A percentile compares a stretch with the other conserved stretches of the same genome.
Evolutionary conservation across 176 grass and related monocot species (phyloP).

Genomic region (Triticum urartu): DNA sequence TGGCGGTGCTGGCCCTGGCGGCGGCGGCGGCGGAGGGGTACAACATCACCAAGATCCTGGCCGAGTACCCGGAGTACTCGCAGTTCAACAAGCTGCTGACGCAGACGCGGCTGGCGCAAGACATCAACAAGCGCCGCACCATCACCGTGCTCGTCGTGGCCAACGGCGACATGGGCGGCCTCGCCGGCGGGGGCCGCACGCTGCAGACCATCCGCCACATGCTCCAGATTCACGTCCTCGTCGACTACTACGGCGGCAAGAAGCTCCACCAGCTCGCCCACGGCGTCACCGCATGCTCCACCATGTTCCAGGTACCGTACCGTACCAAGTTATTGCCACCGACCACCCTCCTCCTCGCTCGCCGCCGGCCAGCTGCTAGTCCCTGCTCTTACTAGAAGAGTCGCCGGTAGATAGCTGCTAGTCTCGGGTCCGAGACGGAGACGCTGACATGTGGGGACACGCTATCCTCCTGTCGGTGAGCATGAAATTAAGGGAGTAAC

Average conservation of each 20-base stretch:
- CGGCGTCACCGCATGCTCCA: slow-evolving; percentile 60
- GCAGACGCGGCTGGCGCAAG: slow-evolving; percentile 59
- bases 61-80: slow-evolving; percentile 69
- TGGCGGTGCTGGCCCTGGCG: slow-evolving; percentile 7
- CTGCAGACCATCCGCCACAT: slow-evolving; percentile 78
- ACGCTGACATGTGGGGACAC: background rate
- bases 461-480: background rate
- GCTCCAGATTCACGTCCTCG: slow-evolving; percentile 79
- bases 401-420: background rate
- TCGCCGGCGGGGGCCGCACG: slow-evolving; percentile 47
- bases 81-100: slow-evolving; percentile 85
- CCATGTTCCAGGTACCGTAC: slow-evolving; percentile 67
- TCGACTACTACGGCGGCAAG: slow-evolving; percentile 92
- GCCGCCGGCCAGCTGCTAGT: background rate
- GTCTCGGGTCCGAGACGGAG: background rate
- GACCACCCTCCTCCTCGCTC: background rate
- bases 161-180: slow-evolving; percentile 65
- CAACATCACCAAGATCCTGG: slow-evolving; percentile 95
- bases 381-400: background rate
- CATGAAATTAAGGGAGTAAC: background rate
- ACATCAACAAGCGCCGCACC: slow-evolving; percentile 88
- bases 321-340: no score
- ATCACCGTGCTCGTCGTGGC: slow-evolving; percentile 82
- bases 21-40: slow-evolving; percentile 37
- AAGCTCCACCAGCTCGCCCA: slow-evolving; percentile 88